phyloP scores from a whole-genome alignment of 2,329 filamentous ascomycete genomes.

The Aspergillus novofumigatus region DNA sequence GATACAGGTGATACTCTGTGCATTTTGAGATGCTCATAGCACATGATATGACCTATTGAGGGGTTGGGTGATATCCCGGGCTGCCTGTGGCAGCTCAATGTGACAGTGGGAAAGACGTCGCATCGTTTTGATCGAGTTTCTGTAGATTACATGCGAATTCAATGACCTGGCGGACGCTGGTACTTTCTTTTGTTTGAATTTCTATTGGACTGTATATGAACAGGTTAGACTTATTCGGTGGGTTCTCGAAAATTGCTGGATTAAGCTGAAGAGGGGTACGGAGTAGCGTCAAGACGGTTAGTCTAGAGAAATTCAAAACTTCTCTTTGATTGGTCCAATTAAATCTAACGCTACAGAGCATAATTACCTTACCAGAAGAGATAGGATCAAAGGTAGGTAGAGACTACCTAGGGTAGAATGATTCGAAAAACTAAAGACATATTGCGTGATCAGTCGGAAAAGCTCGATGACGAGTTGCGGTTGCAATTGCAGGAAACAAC shows the following conservation, averaged over 20 bases:
- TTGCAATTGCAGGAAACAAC: no score
- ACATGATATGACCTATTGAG: neutral
- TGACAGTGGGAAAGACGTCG: conserved; percentile 14
- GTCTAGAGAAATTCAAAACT: neutral
- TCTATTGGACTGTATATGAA: neutral
- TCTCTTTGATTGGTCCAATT: neutral
- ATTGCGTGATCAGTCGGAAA: neutral
- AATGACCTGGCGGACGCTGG: conserved; percentile 25
- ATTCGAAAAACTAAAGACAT: neutral
- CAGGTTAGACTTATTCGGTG: neutral
- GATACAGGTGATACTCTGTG: neutral
- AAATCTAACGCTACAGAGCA: neutral
- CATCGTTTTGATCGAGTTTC: conserved; percentile 29
- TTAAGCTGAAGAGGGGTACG: neutral
- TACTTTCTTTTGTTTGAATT: conserved; percentile 24
- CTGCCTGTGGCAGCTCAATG: conserved; percentile 8
- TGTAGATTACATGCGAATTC: conserved; percentile 34
- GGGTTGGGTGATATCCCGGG: neutral
- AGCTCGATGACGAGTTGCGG: neutral
- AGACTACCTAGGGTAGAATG: neutral
- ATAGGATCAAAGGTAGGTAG: no score
- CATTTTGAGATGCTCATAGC: neutral
- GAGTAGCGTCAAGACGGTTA: neutral
- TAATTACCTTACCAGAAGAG: neutral
- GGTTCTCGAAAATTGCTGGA: neutral